A percentile compares a stretch with the other conserved stretches of the same genome.
phyloP scores from a whole-genome alignment of 2,329 filamentous ascomycete species.

The Aspergillus fijiensis region DNA sequence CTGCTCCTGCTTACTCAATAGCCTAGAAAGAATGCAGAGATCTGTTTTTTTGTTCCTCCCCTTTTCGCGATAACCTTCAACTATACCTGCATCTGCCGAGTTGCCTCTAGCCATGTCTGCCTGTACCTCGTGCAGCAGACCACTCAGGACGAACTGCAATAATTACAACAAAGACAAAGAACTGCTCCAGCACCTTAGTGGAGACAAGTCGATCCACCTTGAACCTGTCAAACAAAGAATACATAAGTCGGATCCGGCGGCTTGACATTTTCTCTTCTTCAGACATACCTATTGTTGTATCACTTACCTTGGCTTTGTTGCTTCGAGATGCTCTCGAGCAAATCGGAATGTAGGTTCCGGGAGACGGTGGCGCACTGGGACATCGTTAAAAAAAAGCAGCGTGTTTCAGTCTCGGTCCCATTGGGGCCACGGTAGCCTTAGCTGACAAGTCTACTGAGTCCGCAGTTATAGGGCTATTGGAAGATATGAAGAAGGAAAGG shows the following conservation, averaged over 20 bases:
- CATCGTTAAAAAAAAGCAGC: no score
- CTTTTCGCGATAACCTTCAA: neutral
- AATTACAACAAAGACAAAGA: neutral
- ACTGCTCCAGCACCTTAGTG: neutral
- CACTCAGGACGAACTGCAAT: neutral
- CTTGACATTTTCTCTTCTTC: no score
- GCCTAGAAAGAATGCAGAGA: no score
- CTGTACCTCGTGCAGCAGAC: neutral
- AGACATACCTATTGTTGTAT: no score
- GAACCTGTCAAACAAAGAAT: neutral
- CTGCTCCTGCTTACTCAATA: no score
- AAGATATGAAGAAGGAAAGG: neutral
- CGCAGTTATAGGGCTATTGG: neutral
- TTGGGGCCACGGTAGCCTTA: neutral
- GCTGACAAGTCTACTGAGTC: neutral
- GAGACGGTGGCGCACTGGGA: no score
- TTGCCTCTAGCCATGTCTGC: neutral
- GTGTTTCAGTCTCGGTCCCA: neutral
- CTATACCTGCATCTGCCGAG: neutral
- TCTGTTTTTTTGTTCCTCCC: no score
- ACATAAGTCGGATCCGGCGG: no score
- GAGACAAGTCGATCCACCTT: neutral
- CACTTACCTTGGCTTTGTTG: no score
- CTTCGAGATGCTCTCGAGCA: no score
- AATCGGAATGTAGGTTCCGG: no score